Conservation (phyloP, 305 asterid species). For the Rubia tinctorum region DNA sequence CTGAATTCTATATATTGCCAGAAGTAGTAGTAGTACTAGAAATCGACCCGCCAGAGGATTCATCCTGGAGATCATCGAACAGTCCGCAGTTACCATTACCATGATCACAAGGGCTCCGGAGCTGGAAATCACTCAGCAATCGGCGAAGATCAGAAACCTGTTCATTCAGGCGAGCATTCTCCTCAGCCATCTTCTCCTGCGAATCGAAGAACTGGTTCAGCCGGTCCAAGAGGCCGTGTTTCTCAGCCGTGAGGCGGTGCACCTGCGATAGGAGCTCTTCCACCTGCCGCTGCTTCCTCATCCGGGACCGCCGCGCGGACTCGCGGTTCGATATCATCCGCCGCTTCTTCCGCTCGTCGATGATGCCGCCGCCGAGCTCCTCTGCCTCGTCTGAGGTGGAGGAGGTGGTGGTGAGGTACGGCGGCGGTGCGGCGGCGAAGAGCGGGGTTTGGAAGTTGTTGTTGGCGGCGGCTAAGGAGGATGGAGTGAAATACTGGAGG, state of each 20-base stretch:
- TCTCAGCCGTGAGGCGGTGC: slow-evolving; percentile 63
- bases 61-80: slow-evolving; percentile 38
- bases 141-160: slow-evolving; percentile 68
- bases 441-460: slow-evolving; percentile 18
- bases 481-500: slow-evolving; percentile 12
- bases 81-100: slow-evolving; percentile 30
- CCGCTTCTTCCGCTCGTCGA: slow-evolving; percentile 56
- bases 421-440: slow-evolving; percentile 1
- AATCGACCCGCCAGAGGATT: slow-evolving; percentile 46
- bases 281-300: slow-evolving; percentile 90
- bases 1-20: neutral
- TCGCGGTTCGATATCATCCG: slow-evolving; percentile 91
- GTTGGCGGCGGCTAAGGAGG: slow-evolving; percentile 12
- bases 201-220: slow-evolving; percentile 53
- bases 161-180: slow-evolving; percentile 62
- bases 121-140: slow-evolving; percentile 54
- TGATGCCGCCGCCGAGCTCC: slow-evolving; percentile 32
- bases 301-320: slow-evolving; percentile 91
- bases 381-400: slow-evolving; percentile 87
- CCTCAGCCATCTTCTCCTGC: slow-evolving; percentile 57
- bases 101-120: slow-evolving; percentile 38
- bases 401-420: slow-evolving; percentile 52
- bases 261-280: slow-evolving; percentile 88
- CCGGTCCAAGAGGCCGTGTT: slow-evolving; percentile 53
- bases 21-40: neutral